Evolutionary conservation across 768 basidiomycete species (phyloP).

Genomic region (Kwoniella mangroviensis): DNA sequence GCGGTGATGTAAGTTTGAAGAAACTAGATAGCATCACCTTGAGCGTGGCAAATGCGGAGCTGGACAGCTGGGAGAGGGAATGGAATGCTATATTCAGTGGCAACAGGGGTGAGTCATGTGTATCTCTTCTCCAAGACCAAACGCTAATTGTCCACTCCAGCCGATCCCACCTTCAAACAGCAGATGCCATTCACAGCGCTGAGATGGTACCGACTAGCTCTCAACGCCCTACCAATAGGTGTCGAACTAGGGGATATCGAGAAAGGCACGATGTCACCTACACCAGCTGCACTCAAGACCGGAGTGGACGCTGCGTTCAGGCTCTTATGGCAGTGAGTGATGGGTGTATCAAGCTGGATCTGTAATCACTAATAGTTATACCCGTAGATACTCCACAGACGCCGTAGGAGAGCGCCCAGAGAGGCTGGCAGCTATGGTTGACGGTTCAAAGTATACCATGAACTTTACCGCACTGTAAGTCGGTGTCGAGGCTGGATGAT

Average conservation of each 20-base stretch:
- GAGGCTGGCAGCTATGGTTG: neutral
- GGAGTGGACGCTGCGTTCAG: neutral
- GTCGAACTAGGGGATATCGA: neutral
- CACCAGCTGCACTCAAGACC: neutral
- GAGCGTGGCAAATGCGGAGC: neutral
- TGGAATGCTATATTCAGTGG: neutral
- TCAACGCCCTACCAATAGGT: neutral
- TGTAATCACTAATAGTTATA: neutral
- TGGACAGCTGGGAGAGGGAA: slow-evolving; percentile 1
- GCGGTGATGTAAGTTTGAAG: neutral
- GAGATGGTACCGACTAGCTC: neutral
- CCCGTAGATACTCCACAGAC: neutral
- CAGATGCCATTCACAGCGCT: neutral
- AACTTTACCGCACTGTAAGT: neutral
- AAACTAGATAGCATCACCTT: neutral
- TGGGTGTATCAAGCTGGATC: neutral
- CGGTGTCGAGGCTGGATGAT: neutral
- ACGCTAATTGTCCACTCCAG: neutral
- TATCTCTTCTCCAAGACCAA: neutral
- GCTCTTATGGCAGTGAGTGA: neutral
- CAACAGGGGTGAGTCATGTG: neutral
- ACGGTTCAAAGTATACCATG: neutral
- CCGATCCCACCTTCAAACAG: neutral
- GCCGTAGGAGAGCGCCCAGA: neutral
- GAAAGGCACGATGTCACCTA: neutral